Percentiles rank a stretch among this genome's conserved stretches.
These are phyloP conservation scores for Candida hungchunana DNA, from an alignment of 805 yeast species.

Conservation along the genomic window DNA sequence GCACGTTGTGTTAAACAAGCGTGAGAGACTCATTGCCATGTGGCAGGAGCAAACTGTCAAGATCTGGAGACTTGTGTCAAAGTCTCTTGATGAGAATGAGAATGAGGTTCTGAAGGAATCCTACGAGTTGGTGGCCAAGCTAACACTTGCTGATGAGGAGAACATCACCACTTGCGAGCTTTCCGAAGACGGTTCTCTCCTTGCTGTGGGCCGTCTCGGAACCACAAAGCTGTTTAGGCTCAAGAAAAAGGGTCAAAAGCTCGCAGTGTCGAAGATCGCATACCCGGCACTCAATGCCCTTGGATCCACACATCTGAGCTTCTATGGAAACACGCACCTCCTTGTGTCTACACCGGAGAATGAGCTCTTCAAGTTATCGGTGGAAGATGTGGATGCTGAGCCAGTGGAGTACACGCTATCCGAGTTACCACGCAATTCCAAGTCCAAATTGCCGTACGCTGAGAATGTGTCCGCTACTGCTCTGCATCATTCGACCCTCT, in stretches of 20 bases:
- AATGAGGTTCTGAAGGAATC: slow-evolving; percentile 30
- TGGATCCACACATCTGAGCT: slow-evolving; percentile 54
- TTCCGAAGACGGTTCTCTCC: slow-evolving; percentile 57
- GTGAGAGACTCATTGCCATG: slow-evolving; percentile 52
- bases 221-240: slow-evolving; percentile 67
- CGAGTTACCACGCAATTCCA: slow-evolving; percentile 32
- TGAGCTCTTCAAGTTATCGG: slow-evolving; percentile 44
- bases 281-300: slow-evolving; percentile 32
- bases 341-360: slow-evolving; percentile 57
- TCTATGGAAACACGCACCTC: slow-evolving; percentile 43
- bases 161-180: slow-evolving; percentile 67
- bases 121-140: slow-evolving; percentile 59
- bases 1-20: slow-evolving; percentile 44
- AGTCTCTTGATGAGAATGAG: slow-evolving; percentile 18
- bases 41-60: slow-evolving; percentile 84
- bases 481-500: slow-evolving; percentile 43
- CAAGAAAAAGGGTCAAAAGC: slow-evolving; percentile 29
- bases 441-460: slow-evolving; percentile 39
- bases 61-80: slow-evolving; percentile 62
- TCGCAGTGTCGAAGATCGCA: slow-evolving; percentile 51
- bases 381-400: slow-evolving; percentile 9
- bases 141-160: slow-evolving; percentile 70
- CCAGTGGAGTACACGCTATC: slow-evolving; percentile 35
- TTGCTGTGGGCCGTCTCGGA: slow-evolving; percentile 69
- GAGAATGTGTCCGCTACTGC: slow-evolving; percentile 47